These are phyloP conservation scores for Ceratocystis cacaofunesta DNA, from an alignment of 2,329 filamentous ascomycete species.

Conservation along the genomic window DNA sequence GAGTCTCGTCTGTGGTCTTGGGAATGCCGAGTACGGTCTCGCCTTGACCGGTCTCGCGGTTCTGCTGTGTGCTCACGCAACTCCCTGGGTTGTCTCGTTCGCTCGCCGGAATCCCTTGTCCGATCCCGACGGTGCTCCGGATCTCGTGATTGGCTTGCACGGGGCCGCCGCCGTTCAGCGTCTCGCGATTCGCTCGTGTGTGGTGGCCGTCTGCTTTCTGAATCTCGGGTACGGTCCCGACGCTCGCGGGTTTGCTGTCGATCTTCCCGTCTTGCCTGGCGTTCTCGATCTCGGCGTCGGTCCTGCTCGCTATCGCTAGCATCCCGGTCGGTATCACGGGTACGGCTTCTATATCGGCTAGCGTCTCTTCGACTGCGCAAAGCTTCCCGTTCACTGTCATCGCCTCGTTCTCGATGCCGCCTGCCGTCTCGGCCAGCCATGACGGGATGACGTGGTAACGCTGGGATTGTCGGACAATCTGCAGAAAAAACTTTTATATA, in stretches of 20 bases:
- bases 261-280: slow-evolving; percentile 5
- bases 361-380: slow-evolving; percentile 7
- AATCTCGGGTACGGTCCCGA: neutral
- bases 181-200: neutral
- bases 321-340: neutral
- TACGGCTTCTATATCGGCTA: slow-evolving; percentile 8
- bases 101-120: neutral
- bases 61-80: neutral
- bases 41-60: neutral
- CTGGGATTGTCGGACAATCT: neutral
- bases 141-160: neutral
- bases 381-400: slow-evolving; percentile 14
- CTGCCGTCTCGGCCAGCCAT: slow-evolving; percentile 6
- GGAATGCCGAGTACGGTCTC: slow-evolving; percentile 2
- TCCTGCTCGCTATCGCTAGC: neutral
- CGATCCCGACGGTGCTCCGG: neutral
- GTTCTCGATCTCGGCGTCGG: slow-evolving; percentile 7
- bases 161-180: neutral
- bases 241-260: slow-evolving; percentile 1
- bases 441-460: slow-evolving; percentile 7
- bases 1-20: neutral
- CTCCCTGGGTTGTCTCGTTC: neutral
- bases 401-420: slow-evolving; percentile 16
- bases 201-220: neutral
- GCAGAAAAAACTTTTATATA: neutral